A percentile compares a stretch with the other conserved stretches of the same genome.
These are phyloP conservation scores for Paecilomyces sp. DNA, from an alignment of 2,329 filamentous ascomycete species.

Conservation along the genomic window DNA sequence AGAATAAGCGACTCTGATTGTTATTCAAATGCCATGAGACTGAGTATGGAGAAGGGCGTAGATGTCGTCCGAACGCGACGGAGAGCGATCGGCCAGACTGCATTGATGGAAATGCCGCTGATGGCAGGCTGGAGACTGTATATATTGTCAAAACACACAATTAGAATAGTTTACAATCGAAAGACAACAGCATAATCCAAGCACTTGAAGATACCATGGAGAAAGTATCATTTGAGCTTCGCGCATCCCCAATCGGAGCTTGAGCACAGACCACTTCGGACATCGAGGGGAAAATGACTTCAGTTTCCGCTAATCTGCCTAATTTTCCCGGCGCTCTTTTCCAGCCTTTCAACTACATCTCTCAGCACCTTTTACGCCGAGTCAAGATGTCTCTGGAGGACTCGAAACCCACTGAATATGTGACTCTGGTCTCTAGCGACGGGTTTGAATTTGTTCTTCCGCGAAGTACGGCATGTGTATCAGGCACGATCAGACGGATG, in stretches of 20 bases:
- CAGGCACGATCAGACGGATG: conserved; percentile 57
- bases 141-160: neutral
- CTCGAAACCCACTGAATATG: conserved; percentile 42
- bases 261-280: conserved; percentile 21
- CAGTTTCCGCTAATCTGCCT: neutral
- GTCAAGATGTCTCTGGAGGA: conserved; percentile 9
- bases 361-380: neutral
- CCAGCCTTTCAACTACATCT: neutral
- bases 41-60: neutral
- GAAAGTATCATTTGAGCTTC: neutral
- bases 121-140: neutral
- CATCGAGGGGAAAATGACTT: conserved; percentile 2
- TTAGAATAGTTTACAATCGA: neutral
- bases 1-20: neutral
- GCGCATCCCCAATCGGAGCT: conserved; percentile 9
- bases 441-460: conserved; percentile 59
- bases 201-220: neutral
- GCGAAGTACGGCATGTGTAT: conserved; percentile 54
- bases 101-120: neutral
- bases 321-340: neutral
- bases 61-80: conserved; percentile 40
- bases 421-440: conserved; percentile 58
- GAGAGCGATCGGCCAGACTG: conserved; percentile 50
- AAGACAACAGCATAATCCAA: neutral
- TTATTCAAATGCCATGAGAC: neutral